phyloP scores from a whole-genome alignment of 139 green algal species.

The Zygnema circumcarinatum region DNA sequence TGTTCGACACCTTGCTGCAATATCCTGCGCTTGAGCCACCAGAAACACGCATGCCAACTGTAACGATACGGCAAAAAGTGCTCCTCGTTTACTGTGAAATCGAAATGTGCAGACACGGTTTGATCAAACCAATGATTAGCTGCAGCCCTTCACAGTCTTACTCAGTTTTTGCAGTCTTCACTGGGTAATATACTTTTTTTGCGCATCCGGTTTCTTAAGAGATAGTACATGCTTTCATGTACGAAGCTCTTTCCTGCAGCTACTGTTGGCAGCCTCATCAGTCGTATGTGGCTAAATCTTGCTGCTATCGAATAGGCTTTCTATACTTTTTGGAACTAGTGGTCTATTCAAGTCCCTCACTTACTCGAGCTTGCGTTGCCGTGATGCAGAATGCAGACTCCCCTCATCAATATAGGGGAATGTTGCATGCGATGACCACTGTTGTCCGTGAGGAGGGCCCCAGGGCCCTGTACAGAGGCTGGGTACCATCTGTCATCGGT shows the following conservation, averaged over 20 bases:
- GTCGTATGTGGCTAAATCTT: too few relatives aligned
- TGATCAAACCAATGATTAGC: not conserved
- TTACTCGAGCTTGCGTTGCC: too few relatives aligned
- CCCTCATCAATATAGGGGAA: slow-evolving; percentile 80
- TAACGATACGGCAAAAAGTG: not conserved
- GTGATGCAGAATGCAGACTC: slow-evolving; percentile 23
- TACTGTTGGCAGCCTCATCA: too few relatives aligned
- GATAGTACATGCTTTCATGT: too few relatives aligned
- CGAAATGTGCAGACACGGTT: not conserved
- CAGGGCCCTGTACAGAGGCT: slow-evolving; percentile 93
- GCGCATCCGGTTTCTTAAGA: too few relatives aligned
- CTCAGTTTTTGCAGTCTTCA: too few relatives aligned
- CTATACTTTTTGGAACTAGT: too few relatives aligned
- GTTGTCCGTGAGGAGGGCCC: slow-evolving; percentile 90
- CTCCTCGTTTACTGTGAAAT: not conserved
- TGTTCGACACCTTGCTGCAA: not conserved
- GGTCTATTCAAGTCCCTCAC: too few relatives aligned
- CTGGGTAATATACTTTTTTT: too few relatives aligned
- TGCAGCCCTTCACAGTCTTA: too few relatives aligned
- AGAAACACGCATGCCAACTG: not conserved
- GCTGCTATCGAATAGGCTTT: too few relatives aligned
- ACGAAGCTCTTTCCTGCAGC: too few relatives aligned
- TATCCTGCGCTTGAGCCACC: not conserved
- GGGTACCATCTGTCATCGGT: slow-evolving; percentile 95
- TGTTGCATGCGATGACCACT: slow-evolving; percentile 80